Evolutionary conservation across 2,329 filamentous ascomycete genomes (phyloP), one percentile per base, ranked within the genome.

Genomic region (Aspergillus melleus): DNA sequence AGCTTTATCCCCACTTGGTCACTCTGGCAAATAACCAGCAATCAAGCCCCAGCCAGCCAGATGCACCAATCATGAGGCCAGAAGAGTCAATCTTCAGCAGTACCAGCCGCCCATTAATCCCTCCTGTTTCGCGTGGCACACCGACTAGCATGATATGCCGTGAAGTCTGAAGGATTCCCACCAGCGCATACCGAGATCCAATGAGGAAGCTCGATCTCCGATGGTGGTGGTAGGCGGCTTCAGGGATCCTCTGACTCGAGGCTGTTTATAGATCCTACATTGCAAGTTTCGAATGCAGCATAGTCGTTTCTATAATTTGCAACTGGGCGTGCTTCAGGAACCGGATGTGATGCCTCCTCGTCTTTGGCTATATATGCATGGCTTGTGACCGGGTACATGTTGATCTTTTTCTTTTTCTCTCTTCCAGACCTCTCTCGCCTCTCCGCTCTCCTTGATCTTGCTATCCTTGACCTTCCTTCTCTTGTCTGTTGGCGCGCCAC

Each of bases 121-220:
- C 52, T 58, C 57, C 55, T 67, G 67, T 68, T 70, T 71, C 65
- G 64, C 62, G 67, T 70, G 68, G 70, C 61, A 65, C 66, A 62
- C 42, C 29, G 36, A 50, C 44, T 22, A 24, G 36, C 42, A 53
- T 30, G 10, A 62, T 24, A 22, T n/a, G 39, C 44, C 42, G 42
- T 16, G 47, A 55, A 32, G 56, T 52, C 32, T 59, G 50, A 57
- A 55, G 52, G 62, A 64, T 65, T 50, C 32, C 61, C 47, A 63
- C 60, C 55, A 52, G 70, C 70, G 70, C 67, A 60, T 65, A 49
- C 49, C 32, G 26, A 52, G 46, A 47, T 26, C 71, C 70, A 73
- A 72, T 72, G 26, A 66, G 4, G 32, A 42, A 2, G 9, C 22
- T 29, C 10, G 22, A 57, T 66, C 54, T 56, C 59, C 36, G 55